Percentiles rank a stretch among this genome's conserved stretches.
Evolutionary conservation across 345 rosid genomes (phyloP).

Genomic region (Psidium friedrichsthalianum): DNA sequence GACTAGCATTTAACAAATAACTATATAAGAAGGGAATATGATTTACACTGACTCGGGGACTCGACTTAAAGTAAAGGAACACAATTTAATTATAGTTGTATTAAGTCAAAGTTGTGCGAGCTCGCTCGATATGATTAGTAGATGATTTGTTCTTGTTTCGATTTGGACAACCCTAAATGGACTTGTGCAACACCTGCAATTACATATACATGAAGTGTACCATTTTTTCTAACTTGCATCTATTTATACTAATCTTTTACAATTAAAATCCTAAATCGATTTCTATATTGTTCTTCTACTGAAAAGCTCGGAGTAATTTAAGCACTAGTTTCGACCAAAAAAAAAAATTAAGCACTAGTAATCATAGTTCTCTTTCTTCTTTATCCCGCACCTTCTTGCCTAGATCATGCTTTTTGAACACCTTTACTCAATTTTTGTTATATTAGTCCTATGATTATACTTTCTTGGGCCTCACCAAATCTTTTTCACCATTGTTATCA

Average conservation of each 20-base stretch:
- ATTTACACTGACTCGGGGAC: not conserved
- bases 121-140: not conserved
- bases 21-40: not conserved
- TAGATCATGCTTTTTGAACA: not conserved
- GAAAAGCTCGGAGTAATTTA: too few species aligned
- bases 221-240: too few species aligned
- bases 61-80: not conserved
- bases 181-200: too few species aligned
- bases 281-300: too few species aligned
- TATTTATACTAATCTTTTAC: too few species aligned
- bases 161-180: not conserved
- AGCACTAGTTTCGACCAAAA: too few species aligned
- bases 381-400: too few species aligned
- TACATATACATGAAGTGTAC: too few species aligned
- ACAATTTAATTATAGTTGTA: not conserved
- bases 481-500: not conserved
- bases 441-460: not conserved
- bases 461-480: not conserved
- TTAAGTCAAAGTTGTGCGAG: not conserved
- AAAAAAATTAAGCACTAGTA: too few species aligned
- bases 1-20: not conserved
- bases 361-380: too few species aligned
- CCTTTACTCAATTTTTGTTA: not conserved
- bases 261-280: too few species aligned
- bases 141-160: not conserved